phyloP scores from a whole-genome alignment of 257 asterid genomes.

The Solanum tacnaense region DNA sequence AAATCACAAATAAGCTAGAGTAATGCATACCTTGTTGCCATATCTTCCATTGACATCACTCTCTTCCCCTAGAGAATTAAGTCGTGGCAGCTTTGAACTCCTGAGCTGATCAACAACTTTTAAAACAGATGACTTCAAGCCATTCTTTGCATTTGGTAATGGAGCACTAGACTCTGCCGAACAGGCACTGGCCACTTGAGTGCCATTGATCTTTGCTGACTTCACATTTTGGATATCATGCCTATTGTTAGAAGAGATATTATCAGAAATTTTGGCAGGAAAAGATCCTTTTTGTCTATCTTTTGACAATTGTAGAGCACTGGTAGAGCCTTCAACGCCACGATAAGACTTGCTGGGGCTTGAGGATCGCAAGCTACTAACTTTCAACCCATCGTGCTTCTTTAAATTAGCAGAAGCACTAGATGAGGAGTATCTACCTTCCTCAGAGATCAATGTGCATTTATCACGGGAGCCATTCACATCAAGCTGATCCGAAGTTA shows the following conservation, averaged over 20 bases:
- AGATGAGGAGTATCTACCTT: conserved; percentile 10
- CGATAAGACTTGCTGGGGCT: conserved; percentile 7
- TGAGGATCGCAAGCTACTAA: conserved; percentile 12
- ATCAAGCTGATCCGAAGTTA: conserved; percentile 7
- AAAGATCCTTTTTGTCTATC: conserved; percentile 13
- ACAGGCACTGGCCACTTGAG: conserved; percentile 12
- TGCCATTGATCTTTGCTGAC: conserved; percentile 14
- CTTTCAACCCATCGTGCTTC: conserved; percentile 12
- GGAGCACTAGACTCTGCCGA: conserved; percentile 10
- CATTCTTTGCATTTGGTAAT: conserved; percentile 15
- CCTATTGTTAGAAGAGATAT: conserved; percentile 18
- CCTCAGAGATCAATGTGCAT: conserved; percentile 6
- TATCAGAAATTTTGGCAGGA: conserved; percentile 18
- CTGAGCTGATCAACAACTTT: conserved; percentile 38
- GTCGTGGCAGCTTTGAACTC: conserved; percentile 23
- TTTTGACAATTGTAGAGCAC: conserved; percentile 15
- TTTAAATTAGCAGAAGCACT: not conserved
- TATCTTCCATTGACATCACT: conserved; percentile 29
- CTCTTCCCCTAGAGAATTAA: conserved; percentile 22
- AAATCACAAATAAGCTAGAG: not conserved
- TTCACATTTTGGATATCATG: conserved; percentile 13
- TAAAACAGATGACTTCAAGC: conserved; percentile 25
- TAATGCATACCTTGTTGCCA: conserved; percentile 17
- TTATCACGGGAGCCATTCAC: not conserved
- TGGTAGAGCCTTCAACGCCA: conserved; percentile 12